Conservation (phyloP, 306 rosid genomes). For the Echinosophora koreensis region DNA sequence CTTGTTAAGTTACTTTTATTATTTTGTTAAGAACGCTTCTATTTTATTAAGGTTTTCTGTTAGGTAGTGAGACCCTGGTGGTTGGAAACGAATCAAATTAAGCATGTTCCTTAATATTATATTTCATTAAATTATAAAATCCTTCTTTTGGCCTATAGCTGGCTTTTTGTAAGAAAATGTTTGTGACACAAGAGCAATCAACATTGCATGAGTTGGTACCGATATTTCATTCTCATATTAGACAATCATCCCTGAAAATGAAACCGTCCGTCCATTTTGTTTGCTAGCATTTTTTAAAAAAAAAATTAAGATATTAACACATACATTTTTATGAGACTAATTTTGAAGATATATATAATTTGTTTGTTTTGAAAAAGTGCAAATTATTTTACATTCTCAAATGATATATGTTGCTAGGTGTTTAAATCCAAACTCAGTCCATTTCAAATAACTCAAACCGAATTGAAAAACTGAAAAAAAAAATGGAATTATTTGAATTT, state of each 20-base stretch:
- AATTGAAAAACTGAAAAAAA: too few species aligned
- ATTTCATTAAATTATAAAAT: constrained; percentile 27
- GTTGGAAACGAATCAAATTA: constrained; percentile 36
- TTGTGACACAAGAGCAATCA: constrained; percentile 35
- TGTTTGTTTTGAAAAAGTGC: too few species aligned
- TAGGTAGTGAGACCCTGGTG: constrained; percentile 31
- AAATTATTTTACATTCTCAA: too few species aligned
- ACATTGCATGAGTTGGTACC: constrained; percentile 31
- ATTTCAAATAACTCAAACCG: too few species aligned
- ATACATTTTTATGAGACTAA: too few species aligned
- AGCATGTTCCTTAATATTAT: constrained; percentile 15
- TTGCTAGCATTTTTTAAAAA: too few species aligned
- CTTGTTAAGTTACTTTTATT: neutral
- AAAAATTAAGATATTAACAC: too few species aligned
- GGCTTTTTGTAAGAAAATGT: neutral
- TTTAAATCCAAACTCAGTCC: too few species aligned
- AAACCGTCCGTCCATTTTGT: neutral
- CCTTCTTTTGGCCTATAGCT: constrained; percentile 27
- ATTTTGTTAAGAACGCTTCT: neutral
- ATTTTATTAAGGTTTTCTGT: constrained; percentile 12
- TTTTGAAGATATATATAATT: too few species aligned
- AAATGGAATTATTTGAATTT: too few species aligned
- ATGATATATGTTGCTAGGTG: too few species aligned
- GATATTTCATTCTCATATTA: constrained; percentile 25
- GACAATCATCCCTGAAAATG: neutral